Evolutionary conservation across 2,329 filamentous ascomycete species (phyloP).

Genomic region (Trichoderma asperellum): DNA sequence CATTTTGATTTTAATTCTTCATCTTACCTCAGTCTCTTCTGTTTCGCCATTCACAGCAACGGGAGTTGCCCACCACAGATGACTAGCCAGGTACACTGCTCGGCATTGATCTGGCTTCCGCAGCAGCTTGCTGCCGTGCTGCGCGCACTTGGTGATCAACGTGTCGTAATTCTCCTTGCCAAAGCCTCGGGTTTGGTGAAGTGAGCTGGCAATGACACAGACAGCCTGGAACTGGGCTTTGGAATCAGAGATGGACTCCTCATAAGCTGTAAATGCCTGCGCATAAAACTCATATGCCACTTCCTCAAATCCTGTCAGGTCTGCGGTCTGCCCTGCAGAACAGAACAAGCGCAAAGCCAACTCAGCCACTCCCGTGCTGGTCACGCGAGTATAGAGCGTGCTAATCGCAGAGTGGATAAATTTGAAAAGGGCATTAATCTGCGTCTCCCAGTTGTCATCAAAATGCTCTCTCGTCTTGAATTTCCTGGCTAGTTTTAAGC

Average conservation of each 20-base stretch:
- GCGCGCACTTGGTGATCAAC: conserved; percentile 93
- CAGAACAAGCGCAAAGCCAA: conserved; percentile 88
- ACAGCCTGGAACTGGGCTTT: conserved; percentile 98
- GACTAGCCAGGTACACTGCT: conserved; percentile 93
- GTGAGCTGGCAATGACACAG: conserved; percentile 85
- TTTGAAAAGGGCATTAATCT: conserved; percentile 82
- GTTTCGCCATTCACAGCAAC: conserved; percentile 76
- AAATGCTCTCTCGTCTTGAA: conserved; percentile 91
- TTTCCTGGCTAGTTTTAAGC: conserved; percentile 83
- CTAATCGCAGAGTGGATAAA: conserved; percentile 91
- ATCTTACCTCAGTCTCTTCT: conserved; percentile 73
- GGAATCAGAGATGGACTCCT: conserved; percentile 93
- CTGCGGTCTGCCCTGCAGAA: conserved; percentile 88
- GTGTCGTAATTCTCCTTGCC: conserved; percentile 98
- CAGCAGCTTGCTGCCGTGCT: conserved; percentile 94
- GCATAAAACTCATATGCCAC: conserved; percentile 98
- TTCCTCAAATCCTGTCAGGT: conserved; percentile 90
- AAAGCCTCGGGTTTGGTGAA: conserved; percentile 89
- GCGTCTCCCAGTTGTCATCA: conserved; percentile 65
- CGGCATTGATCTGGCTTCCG: conserved; percentile 98
- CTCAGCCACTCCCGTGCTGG: conserved; percentile 76
- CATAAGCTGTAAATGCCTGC: conserved; percentile 96
- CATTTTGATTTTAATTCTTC: no score
- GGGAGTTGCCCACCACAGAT: conserved; percentile 97
- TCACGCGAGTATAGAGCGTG: conserved; percentile 84